Evolutionary conservation across 2,329 filamentous ascomycete genomes (phyloP).

Genomic region (Penicillium griseofulvum): DNA sequence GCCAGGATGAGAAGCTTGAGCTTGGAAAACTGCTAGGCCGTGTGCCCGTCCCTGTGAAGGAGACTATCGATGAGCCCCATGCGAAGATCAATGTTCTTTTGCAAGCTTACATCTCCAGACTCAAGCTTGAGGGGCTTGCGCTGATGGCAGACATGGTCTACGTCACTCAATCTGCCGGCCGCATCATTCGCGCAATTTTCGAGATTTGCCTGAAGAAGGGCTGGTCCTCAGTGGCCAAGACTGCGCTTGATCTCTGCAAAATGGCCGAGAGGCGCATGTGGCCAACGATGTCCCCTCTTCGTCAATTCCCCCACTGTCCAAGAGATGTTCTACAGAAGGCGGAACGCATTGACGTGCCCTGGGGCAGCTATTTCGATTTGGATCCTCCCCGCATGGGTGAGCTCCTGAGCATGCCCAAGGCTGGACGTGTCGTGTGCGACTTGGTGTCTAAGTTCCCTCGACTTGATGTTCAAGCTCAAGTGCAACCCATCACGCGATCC

Average conservation of each 20-base stretch:
- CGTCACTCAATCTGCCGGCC: conserved; percentile 94
- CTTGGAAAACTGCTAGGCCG: conserved; percentile 84
- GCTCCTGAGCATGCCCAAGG: conserved; percentile 83
- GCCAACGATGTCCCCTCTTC: conserved; percentile 95
- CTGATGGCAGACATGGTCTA: conserved; percentile 99
- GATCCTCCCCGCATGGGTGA: conserved; percentile 97
- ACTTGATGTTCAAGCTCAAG: conserved; percentile 86
- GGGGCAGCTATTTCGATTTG: conserved; percentile 91
- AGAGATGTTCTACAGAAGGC: conserved; percentile 86
- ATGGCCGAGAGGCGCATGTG: conserved; percentile 99
- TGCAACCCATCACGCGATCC: conserved; percentile 90
- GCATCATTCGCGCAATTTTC: conserved; percentile 92
- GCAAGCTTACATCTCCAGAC: conserved; percentile 91
- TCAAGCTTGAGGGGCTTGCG: conserved; percentile 89
- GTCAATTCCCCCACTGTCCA: conserved; percentile 82
- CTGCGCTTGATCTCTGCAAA: conserved; percentile 90
- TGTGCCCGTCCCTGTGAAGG: conserved; percentile 95
- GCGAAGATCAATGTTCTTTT: conserved; percentile 97
- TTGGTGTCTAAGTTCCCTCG: conserved; percentile 91
- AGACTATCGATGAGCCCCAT: conserved; percentile 93
- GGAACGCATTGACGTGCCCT: conserved; percentile 90
- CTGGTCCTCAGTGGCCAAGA: conserved; percentile 90
- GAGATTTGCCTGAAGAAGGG: conserved; percentile 97
- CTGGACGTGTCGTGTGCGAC: conserved; percentile 78
- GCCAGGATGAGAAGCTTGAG: conserved; percentile 96